A percentile compares a stretch with the other conserved stretches of the same genome.
Conservation (phyloP, 768 basidiomycete genomes). For the Boletus reticulatus region DNA sequence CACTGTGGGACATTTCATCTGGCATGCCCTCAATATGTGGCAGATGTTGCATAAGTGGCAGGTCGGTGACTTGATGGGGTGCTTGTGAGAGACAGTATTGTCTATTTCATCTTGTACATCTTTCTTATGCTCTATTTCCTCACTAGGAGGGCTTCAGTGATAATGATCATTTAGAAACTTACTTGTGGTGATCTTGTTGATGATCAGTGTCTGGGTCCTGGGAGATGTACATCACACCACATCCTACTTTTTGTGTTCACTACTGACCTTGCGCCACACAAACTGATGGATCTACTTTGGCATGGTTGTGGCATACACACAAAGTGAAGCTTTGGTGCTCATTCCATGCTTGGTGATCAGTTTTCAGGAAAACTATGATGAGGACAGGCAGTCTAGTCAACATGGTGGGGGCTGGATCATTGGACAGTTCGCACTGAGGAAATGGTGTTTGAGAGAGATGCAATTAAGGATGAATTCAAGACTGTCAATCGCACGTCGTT, state of each 20-base stretch:
- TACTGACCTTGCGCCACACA: neutral
- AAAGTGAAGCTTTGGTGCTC: constrained; percentile 15
- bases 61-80: constrained; percentile 13
- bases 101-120: constrained; percentile 20
- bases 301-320: constrained; percentile 15
- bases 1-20: constrained; percentile 11
- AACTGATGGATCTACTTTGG: constrained; percentile 4
- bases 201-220: constrained; percentile 16
- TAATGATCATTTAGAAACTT: constrained; percentile 9
- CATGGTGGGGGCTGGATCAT: neutral
- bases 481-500: neutral
- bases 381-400: neutral
- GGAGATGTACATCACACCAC: constrained; percentile 1
- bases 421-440: neutral
- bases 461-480: constrained; percentile 2
- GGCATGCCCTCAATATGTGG: constrained; percentile 6
- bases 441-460: constrained; percentile 9
- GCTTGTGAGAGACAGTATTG: constrained; percentile 16
- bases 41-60: constrained; percentile 8
- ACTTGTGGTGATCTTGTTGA: constrained; percentile 13
- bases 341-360: constrained; percentile 20
- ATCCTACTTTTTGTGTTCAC: no score
- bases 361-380: constrained; percentile 18
- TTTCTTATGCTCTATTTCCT: no score
- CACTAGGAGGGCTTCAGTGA: neutral